Conservation (phyloP, 805 yeast species). For the Saccharomycopsis babjevae region DNA sequence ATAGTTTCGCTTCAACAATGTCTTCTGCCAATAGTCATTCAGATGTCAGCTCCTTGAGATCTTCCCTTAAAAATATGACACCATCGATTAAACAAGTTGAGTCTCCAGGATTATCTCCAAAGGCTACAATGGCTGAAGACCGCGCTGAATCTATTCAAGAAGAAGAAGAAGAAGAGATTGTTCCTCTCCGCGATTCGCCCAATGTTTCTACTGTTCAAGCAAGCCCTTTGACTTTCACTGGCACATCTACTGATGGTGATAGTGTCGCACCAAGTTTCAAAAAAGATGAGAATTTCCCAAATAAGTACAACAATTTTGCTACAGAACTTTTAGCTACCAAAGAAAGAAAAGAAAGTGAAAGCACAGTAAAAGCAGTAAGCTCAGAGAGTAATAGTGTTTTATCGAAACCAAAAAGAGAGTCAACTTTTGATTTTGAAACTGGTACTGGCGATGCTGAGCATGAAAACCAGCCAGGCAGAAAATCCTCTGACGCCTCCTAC, state of each 20-base stretch:
- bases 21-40: background rate
- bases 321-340: constrained; percentile 15
- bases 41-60: constrained; percentile 11
- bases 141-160: background rate
- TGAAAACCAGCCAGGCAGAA: constrained; percentile 3
- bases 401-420: constrained; percentile 8
- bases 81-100: constrained; percentile 3
- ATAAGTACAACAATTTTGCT: constrained; percentile 18
- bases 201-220: background rate
- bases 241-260: constrained; percentile 15
- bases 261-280: constrained; percentile 18
- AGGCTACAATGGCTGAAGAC: background rate
- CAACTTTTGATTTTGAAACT: constrained; percentile 17
- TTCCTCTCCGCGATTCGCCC: background rate
- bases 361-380: background rate
- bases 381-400: background rate
- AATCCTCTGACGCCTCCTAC: constrained; percentile 13
- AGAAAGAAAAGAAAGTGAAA: constrained; percentile 5
- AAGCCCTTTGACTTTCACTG: constrained; percentile 17
- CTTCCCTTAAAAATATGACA: constrained; percentile 13
- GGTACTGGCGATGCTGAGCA: constrained; percentile 5
- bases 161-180: background rate
- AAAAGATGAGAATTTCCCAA: constrained; percentile 16
- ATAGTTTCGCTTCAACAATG: background rate
- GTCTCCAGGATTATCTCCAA: background rate